Evolutionary conservation across 2,329 filamentous ascomycete species (phyloP).

Genomic region (Alternaria sp.): DNA sequence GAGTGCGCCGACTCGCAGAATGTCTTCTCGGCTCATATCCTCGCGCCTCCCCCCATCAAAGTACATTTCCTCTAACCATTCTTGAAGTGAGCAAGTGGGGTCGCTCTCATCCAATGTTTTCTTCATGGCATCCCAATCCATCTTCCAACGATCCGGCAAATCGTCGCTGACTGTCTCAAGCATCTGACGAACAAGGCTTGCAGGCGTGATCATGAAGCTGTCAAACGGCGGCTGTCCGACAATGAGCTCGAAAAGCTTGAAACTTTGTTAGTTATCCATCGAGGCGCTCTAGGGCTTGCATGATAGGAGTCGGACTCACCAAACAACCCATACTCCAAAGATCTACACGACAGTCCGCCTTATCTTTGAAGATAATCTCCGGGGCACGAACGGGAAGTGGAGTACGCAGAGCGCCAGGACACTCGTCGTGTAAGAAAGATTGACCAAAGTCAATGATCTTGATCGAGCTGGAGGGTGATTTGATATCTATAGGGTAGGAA

Average conservation of each 20-base stretch:
- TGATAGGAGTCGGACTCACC: slow-evolving; percentile 28
- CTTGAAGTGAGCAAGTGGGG: slow-evolving; percentile 33
- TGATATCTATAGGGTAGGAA: slow-evolving; percentile 4
- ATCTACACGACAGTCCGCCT: slow-evolving; percentile 46
- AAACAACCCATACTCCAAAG: slow-evolving; percentile 50
- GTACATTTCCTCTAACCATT: slow-evolving; percentile 50
- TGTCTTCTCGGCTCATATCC: slow-evolving; percentile 25
- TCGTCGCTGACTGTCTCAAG: slow-evolving; percentile 43
- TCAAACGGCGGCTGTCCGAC: slow-evolving; percentile 50
- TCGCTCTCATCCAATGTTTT: slow-evolving; percentile 14
- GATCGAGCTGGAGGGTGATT: not conserved
- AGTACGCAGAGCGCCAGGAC: slow-evolving; percentile 41
- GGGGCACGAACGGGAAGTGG: slow-evolving; percentile 47
- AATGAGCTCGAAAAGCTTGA: slow-evolving; percentile 45
- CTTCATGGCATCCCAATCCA: slow-evolving; percentile 35
- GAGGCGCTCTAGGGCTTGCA: rapidly evolving
- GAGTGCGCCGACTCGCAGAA: slow-evolving; percentile 20
- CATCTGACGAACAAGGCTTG: slow-evolving; percentile 47
- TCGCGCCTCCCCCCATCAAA: slow-evolving; percentile 38
- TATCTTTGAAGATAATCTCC: slow-evolving; percentile 49
- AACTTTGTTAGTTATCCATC: not conserved
- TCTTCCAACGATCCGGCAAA: slow-evolving; percentile 46
- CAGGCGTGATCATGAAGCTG: slow-evolving; percentile 43
- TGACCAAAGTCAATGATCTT: slow-evolving; percentile 49
- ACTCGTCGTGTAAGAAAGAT: slow-evolving; percentile 37